Base-by-base conservation (phyloP, 2,329 filamentous ascomycete genomes). In the Aspergillus sp. region DNA sequence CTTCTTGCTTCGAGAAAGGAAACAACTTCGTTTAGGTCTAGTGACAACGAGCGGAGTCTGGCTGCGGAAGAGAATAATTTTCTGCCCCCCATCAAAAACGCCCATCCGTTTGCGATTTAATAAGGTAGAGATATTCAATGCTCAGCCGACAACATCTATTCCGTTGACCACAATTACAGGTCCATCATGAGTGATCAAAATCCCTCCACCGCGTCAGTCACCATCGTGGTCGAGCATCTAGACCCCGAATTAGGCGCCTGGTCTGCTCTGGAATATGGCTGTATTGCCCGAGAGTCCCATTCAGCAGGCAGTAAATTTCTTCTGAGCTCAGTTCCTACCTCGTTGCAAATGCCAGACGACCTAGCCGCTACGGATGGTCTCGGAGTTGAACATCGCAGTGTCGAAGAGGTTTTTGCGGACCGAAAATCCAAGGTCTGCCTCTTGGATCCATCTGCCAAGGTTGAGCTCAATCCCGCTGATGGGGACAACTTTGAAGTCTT, bases 171-270 rank as follows among this genome's bases (percentile, higher is more conserved):
- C 3, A 26, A 20, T 41, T 15, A 15, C 42, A 53, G 53, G 26
- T 17, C 26, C 56, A 60, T 44, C 41, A 73, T 72, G 71, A 53
- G 55, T 55, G 65, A 64, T 48, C 61, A 67, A 48, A 62, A 18
- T 47, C 34, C 54, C 43, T 56, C 62, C 17, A 26, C 71, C 42
- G 64, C 62, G 17, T 72, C 74, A 63, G 90, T 92, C 76, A 93
- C 87, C 43, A 97, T 95, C 77, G 90, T 98, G 68, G 93, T 98
- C 67, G 93, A 98, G 80, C 93, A 99, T 76, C 87, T 99, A 63
- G 95, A 99, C 78, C 88, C 90, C 41, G 95, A 99, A 76, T 83
- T 99, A 30, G 95, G 96, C 34, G 85, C 86, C 41, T 99, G 95
- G 95, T 98, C 95, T 22, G 87, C 91, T 62, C 85, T 98, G 53